Evolutionary conservation across 495 filamentous ascomycete genomes (phyloP), one percentile per base, ranked within the genome.

Genomic region (Xylaria intraflava): DNA sequence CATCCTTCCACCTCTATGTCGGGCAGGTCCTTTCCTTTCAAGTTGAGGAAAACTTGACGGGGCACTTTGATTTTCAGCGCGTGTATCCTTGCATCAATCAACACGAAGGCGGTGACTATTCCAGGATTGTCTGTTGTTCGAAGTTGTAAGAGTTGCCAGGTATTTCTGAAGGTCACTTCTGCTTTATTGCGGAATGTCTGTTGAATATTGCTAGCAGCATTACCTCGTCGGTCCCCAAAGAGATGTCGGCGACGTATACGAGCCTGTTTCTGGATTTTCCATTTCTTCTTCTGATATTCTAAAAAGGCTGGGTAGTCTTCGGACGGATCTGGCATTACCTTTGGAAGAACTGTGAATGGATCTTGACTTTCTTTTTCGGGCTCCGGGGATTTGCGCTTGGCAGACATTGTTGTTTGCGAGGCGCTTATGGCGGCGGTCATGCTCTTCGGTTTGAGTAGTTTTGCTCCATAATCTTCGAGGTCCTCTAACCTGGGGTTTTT

Each of bases 211-310:
- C 87, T 88, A 19, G 82, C 77, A 40, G 80, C 74, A 56, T 81
- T 83, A 10, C 78, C 79, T 42, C 87, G 84, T 16, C 72, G 70
- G 57, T 99, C 92, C 29, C 93, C 93, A 62, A 97, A 99, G 3
- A 97, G 75, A 63, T 99, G 93, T 38, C 91, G 81, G 41, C 93
- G 81, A 10, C 93, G 86, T 60, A 85, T 78, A 36, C 92, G 81
- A 36, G 93, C 91, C 68, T 95, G 88, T 62, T 89, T 94, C 66
- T 99, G 93, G 24, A 99, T 87, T 71, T 90, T 96, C 93, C 93
- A 99, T 67, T 99, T 99, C 71, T 90, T 82, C 69, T 99, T 99
- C 64, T 99, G 93, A 62, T 99, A 99, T 65, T 86, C 78, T 42
- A 99, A 70, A 74, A 95, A 99, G 0, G 82, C 89, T 20, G 79